These are phyloP conservation scores for Helotiales sp. DNA, from an alignment of 2,329 filamentous ascomycete species.

Conservation along the genomic window DNA sequence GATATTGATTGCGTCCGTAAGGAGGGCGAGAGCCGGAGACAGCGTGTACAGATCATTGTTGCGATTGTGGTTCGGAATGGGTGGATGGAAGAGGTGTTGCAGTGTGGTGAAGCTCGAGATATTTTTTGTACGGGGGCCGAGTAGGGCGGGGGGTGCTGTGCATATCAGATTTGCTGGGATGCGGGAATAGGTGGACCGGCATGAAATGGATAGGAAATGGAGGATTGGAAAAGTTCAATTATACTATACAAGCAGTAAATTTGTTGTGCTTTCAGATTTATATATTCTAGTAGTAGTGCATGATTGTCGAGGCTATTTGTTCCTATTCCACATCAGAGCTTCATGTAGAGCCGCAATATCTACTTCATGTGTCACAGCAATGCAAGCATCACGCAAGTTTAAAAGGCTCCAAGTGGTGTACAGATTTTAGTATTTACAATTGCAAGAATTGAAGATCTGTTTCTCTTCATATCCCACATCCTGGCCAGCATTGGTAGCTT, in stretches of 20 bases:
- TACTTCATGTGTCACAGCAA: too few relatives aligned
- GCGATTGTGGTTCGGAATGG: conserved; percentile 13
- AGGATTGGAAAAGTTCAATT: too few relatives aligned
- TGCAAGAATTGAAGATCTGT: conserved; percentile 16
- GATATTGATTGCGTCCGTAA: neutral
- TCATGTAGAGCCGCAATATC: too few relatives aligned
- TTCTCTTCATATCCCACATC: conserved; percentile 18
- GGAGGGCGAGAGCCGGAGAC: conserved; percentile 52
- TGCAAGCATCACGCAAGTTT: neutral
- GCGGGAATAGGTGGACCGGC: neutral
- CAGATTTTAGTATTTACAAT: conserved; percentile 29
- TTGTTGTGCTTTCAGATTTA: too few relatives aligned
- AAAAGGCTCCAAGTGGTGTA: neutral
- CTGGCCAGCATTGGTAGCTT: neutral
- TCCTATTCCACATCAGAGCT: too few relatives aligned
- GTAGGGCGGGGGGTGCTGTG: conserved; percentile 17
- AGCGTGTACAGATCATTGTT: conserved; percentile 48
- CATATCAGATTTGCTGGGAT: conserved; percentile 32
- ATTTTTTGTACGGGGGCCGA: conserved; percentile 38
- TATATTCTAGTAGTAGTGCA: too few relatives aligned
- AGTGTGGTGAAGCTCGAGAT: conserved; percentile 34
- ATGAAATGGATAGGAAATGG: neutral
- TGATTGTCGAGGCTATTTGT: too few relatives aligned
- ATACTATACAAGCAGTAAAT: too few relatives aligned
- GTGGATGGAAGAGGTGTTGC: conserved; percentile 18